A percentile compares a stretch with the other conserved stretches of the same genome.
phyloP scores from a whole-genome alignment of 345 rosid species.

The Eutrema heterophyllum region DNA sequence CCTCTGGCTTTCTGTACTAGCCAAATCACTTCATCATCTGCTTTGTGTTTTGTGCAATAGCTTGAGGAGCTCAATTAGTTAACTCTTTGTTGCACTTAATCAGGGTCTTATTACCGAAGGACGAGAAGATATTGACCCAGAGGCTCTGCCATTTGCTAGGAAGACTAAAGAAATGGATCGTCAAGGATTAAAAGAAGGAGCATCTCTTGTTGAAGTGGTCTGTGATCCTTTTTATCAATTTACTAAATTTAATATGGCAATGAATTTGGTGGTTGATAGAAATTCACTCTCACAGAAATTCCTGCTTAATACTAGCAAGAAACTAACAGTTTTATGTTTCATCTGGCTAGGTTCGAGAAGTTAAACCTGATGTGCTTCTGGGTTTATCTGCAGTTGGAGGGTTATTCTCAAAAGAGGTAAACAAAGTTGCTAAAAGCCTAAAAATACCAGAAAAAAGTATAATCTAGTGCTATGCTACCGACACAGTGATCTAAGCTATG shows the following conservation, averaged over 20 bases:
- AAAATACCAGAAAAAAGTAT: neutral
- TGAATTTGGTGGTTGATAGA: neutral
- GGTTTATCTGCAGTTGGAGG: slow-evolving; percentile 99
- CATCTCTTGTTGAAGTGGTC: slow-evolving; percentile 89
- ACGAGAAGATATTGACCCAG: slow-evolving; percentile 69
- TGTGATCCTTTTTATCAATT: slow-evolving; percentile 8
- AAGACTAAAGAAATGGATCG: slow-evolving; percentile 71
- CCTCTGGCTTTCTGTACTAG: neutral
- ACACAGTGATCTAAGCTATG: slow-evolving; percentile 1
- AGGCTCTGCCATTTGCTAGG: slow-evolving; percentile 82
- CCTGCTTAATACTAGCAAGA: neutral
- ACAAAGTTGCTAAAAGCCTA: neutral
- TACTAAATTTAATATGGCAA: slow-evolving; percentile 2
- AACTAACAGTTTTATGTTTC: slow-evolving; percentile 18
- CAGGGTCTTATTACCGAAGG: slow-evolving; percentile 93
- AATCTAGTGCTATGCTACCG: neutral
- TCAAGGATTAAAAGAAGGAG: slow-evolving; percentile 87
- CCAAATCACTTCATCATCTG: neutral
- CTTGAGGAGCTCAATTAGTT: slow-evolving; percentile 15
- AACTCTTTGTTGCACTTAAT: slow-evolving; percentile 25
- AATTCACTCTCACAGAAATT: neutral
- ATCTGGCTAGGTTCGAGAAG: slow-evolving; percentile 68
- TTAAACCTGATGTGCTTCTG: slow-evolving; percentile 95
- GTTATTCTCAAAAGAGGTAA: slow-evolving; percentile 90
- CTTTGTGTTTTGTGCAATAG: slow-evolving; percentile 44